Evolutionary conservation across 305 asterid genomes (phyloP), one percentile per base, ranked within the genome.

Genomic region (Plantago coronopus): DNA sequence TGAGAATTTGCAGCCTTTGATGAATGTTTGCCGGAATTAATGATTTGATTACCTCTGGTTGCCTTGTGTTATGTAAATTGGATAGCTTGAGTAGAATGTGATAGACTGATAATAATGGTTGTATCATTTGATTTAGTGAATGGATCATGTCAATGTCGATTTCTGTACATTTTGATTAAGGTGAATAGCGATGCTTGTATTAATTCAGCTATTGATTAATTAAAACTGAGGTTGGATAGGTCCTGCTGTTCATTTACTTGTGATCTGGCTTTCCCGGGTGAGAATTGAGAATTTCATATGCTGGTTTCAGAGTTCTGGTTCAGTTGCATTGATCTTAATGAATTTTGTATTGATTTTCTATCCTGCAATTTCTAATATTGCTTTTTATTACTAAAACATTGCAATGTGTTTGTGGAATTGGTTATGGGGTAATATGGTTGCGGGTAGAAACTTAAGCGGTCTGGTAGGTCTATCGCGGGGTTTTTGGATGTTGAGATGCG

Each of bases 161-260:
- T 48, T 40, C 16, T 62, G 25, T 20, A 51, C 53, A 45, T n/a
- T 59, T 17, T 62, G 59, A 56, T 69, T 61, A 45, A 34, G 22
- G 49, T 54, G 7, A 10, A 48, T 6, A 1, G 16, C 51, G 21
- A 17, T 46, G 51, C 50, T 46, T 7, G 17, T 2, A 0, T 46
- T 10, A 19, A 46, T 46, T 16, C 23, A 15, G 22, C 18, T 0
- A 18, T 22, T 10, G 20, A 0, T 48, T 48, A 9, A 18, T 22
- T 48, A 19, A 12, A 9, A 17, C 2, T 19, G 25, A 17, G 27
- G 0, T 18, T 48, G 51, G 51, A 18, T 22, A 18, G 54, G 54
- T 48, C 7, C 16, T 19, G 12, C 4, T 19, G 10, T 48, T 7
- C 22, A 4, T 14, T 19, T 17, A 22, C 16, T 19, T 2, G 25